phyloP scores from a whole-genome alignment of 2,329 filamentous ascomycete genomes.

The Beauveria varroae region DNA sequence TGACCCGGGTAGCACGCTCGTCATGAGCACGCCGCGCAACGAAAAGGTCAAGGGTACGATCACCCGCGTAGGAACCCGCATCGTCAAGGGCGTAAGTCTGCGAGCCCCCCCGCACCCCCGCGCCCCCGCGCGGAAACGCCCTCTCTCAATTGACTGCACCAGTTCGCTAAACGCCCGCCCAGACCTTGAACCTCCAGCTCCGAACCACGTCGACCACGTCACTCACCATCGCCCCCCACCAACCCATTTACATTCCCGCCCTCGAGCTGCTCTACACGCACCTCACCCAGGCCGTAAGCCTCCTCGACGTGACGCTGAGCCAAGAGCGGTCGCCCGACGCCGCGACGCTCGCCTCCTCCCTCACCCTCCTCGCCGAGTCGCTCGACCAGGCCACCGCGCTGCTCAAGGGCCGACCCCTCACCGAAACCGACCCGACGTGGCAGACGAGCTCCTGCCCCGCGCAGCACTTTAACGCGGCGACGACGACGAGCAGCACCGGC shows the following conservation, averaged over 20 bases:
- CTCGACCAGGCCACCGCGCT: conserved; percentile 43
- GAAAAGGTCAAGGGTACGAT: conserved; percentile 90
- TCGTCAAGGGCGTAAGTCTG: conserved; percentile 77
- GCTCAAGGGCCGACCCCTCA: conserved; percentile 45
- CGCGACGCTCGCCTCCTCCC: conserved; percentile 47
- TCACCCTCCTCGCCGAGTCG: conserved; percentile 48
- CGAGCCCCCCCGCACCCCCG: neutral
- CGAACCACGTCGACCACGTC: conserved; percentile 53
- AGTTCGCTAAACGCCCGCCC: conserved; percentile 10
- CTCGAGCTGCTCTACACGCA: conserved; percentile 66
- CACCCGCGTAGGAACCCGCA: conserved; percentile 80
- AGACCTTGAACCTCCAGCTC: conserved; percentile 73
- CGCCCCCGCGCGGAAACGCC: neutral
- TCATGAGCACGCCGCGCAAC: conserved; percentile 77
- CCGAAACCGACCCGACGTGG: conserved; percentile 35
- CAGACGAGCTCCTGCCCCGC: conserved; percentile 35
- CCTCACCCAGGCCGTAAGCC: conserved; percentile 75
- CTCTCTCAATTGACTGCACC: neutral
- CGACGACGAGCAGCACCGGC: conserved; percentile 37
- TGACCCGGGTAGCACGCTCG: conserved; percentile 81
- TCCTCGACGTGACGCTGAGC: conserved; percentile 67
- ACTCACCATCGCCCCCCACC: conserved; percentile 39
- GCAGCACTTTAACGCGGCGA: conserved; percentile 34
- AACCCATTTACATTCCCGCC: conserved; percentile 56
- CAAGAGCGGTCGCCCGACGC: conserved; percentile 37